These are phyloP conservation scores for Leccinum subgranulosum DNA, from an alignment of 768 basidiomycete species.

Conservation along the genomic window DNA sequence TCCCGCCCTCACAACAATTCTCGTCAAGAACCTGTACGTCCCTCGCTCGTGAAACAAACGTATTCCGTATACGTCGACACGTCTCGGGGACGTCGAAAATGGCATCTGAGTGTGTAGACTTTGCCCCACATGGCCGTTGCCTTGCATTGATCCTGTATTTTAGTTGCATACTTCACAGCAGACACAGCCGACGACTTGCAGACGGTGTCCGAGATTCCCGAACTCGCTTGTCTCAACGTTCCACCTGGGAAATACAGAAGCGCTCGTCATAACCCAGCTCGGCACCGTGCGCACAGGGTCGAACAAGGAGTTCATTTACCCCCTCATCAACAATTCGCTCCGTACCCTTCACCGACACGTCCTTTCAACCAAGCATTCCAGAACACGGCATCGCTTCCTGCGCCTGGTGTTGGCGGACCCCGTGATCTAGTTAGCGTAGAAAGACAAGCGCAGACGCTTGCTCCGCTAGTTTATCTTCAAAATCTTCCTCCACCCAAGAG, in stretches of 20 bases:
- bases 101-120: slow-evolving; percentile 68
- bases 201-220: slow-evolving; percentile 58
- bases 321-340: slow-evolving; percentile 25
- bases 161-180: slow-evolving; percentile 77
- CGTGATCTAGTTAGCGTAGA: slow-evolving; percentile 8
- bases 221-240: slow-evolving; percentile 50
- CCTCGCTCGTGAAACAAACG: slow-evolving; percentile 73
- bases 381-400: neutral
- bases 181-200: slow-evolving; percentile 54
- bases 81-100: slow-evolving; percentile 63
- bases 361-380: slow-evolving; percentile 9
- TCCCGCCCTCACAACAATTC: slow-evolving; percentile 24
- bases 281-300: slow-evolving; percentile 33
- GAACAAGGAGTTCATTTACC: slow-evolving; percentile 16
- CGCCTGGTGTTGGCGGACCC: neutral
- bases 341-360: slow-evolving; percentile 32
- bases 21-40: slow-evolving; percentile 32
- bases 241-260: slow-evolving; percentile 63
- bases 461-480: slow-evolving; percentile 63
- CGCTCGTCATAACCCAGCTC: slow-evolving; percentile 55
- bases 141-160: slow-evolving; percentile 1
- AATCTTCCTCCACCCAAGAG: slow-evolving; percentile 57
- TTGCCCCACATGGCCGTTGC: neutral
- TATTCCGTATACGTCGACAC: slow-evolving; percentile 78
- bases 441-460: slow-evolving; percentile 37